Evolutionary conservation across 73 alveolate species (phyloP).

Genomic region (Symbiodinium natans): DNA sequence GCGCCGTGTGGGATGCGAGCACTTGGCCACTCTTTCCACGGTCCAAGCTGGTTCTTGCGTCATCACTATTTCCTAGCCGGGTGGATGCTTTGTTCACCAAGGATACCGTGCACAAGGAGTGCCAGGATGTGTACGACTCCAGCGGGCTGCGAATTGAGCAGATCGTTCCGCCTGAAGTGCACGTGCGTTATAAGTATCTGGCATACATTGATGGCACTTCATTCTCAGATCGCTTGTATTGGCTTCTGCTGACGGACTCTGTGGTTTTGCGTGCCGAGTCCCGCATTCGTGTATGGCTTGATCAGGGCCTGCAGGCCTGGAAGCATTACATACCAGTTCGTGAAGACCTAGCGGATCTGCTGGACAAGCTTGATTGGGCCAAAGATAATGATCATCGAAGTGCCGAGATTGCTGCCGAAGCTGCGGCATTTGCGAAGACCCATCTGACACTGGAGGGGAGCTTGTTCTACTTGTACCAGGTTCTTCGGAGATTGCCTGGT

Average conservation of each 20-base stretch:
- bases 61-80: constrained; percentile 48
- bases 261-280: constrained; percentile 53
- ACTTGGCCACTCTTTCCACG: constrained; percentile 90
- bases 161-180: constrained; percentile 66
- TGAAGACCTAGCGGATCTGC: constrained; percentile 7
- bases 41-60: constrained; percentile 82
- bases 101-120: constrained; percentile 75
- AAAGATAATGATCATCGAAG: constrained; percentile 48
- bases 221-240: constrained; percentile 61
- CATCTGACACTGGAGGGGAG: constrained; percentile 32
- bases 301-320: constrained; percentile 70
- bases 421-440: constrained; percentile 44
- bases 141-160: constrained; percentile 39
- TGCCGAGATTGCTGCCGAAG: constrained; percentile 61
- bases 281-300: constrained; percentile 67
- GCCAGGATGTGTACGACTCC: constrained; percentile 59
- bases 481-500: constrained; percentile 12
- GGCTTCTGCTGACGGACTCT: constrained; percentile 82
- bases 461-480: constrained; percentile 68
- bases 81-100: constrained; percentile 69
- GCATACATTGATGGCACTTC: constrained; percentile 76
- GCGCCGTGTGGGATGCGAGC: constrained; percentile 10
- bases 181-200: constrained; percentile 65
- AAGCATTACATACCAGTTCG: constrained; percentile 54
- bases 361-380: constrained; percentile 85